These are phyloP conservation scores for Trichomonas vaginalis DNA, from an alignment of 208 protist species.

Conservation along the genomic window DNA sequence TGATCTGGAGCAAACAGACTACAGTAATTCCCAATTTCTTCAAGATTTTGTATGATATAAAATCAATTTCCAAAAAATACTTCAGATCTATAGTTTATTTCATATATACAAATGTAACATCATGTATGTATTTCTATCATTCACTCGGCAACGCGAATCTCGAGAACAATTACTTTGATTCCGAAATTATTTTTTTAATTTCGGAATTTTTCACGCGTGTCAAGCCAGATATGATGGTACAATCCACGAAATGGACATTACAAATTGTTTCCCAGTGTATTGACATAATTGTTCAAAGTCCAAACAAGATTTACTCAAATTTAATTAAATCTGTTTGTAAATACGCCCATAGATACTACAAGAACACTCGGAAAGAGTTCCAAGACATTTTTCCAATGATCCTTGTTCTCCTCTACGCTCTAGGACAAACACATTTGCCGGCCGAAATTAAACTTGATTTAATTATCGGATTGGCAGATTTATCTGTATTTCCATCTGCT, in stretches of 20 bases:
- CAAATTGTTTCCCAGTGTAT: not conserved
- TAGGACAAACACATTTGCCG: not conserved
- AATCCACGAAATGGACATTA: not conserved
- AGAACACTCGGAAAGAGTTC: not conserved
- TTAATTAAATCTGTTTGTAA: not conserved
- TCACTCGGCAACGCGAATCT: not conserved
- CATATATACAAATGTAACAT: not conserved
- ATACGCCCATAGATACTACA: not conserved
- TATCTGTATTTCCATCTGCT: not conserved
- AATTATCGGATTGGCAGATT: not conserved
- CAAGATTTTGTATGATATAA: not conserved
- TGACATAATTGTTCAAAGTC: not conserved
- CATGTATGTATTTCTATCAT: not conserved
- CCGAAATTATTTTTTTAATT: not conserved
- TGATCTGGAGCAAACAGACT: not conserved
- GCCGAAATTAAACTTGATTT: not conserved
- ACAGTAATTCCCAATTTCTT: not conserved
- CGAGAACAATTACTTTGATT: not conserved
- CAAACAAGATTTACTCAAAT: not conserved
- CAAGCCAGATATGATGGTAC: not conserved
- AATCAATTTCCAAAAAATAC: not conserved
- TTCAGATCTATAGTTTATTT: not conserved
- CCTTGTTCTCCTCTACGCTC: not conserved
- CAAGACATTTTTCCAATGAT: not conserved
- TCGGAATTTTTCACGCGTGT: not conserved